phyloP scores from a whole-genome alignment of 2,329 filamentous ascomycete genomes.

The Neurospora crassa region DNA sequence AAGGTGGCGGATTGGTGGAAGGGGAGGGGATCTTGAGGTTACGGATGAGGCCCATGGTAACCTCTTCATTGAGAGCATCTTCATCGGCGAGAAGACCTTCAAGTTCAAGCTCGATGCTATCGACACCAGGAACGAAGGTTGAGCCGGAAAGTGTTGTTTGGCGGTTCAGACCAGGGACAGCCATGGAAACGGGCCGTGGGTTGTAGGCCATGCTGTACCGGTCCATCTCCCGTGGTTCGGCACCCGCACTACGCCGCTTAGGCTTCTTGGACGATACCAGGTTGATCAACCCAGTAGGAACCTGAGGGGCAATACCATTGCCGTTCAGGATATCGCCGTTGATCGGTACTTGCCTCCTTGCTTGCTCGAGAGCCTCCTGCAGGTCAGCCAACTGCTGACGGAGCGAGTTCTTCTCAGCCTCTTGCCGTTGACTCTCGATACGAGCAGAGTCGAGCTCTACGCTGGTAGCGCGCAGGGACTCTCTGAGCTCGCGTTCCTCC shows the following conservation, averaged over 20 bases:
- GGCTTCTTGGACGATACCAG: conserved; percentile 95
- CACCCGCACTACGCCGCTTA: conserved; percentile 84
- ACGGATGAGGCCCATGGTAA: conserved; percentile 89
- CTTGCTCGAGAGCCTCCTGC: conserved; percentile 84
- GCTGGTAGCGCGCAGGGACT: conserved; percentile 70
- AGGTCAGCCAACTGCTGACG: conserved; percentile 83
- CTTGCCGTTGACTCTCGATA: conserved; percentile 63
- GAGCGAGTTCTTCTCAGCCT: conserved; percentile 76
- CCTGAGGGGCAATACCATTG: conserved; percentile 36
- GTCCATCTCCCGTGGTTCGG: conserved; percentile 75
- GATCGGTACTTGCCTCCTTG: conserved; percentile 66
- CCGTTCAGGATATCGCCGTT: conserved; percentile 64
- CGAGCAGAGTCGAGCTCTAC: conserved; percentile 73
- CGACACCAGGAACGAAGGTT: conserved; percentile 69
- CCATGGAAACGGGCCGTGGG: conserved; percentile 93
- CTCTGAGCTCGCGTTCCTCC: conserved; percentile 77
- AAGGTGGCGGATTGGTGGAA: conserved; percentile 76
- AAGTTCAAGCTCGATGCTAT: conserved; percentile 91
- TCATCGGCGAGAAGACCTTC: conserved; percentile 91
- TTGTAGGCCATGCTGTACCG: conserved; percentile 90
- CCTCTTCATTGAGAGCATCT: conserved; percentile 91
- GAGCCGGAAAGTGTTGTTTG: conserved; percentile 61
- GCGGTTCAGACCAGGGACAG: conserved; percentile 52
- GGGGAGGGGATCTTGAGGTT: conserved; percentile 95
- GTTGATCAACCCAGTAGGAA: conserved; percentile 78